phyloP scores from a whole-genome alignment of 768 basidiomycete species.

The Cystobasidium tubakii region DNA sequence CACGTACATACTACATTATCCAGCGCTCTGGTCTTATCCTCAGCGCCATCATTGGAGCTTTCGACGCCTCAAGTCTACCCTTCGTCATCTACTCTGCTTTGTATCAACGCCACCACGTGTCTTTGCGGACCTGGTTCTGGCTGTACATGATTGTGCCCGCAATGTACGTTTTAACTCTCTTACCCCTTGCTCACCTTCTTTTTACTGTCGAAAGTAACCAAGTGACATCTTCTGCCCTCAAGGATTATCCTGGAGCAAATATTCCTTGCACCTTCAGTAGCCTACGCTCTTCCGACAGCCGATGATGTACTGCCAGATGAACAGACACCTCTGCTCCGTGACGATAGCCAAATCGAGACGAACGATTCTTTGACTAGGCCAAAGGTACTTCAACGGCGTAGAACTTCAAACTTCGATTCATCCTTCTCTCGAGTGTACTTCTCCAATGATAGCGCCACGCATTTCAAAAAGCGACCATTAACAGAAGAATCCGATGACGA shows the following conservation, averaged over 20 bases:
- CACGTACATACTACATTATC: no score
- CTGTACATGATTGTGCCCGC: constrained; percentile 48
- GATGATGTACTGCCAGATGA: constrained; percentile 3
- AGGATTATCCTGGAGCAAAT: constrained; percentile 50
- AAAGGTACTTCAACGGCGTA: not conserved
- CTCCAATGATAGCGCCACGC: not conserved
- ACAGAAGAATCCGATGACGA: not conserved
- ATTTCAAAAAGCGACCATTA: not conserved
- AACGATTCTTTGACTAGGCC: constrained; percentile 9
- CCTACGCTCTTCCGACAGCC: constrained; percentile 45
- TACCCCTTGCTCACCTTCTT: not conserved
- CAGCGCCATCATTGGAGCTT: constrained; percentile 50
- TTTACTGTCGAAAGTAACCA: not conserved
- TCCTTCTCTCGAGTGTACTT: constrained; percentile 20
- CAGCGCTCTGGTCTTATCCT: constrained; percentile 50
- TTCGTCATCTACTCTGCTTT: constrained; percentile 48
- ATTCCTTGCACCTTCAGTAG: constrained; percentile 46
- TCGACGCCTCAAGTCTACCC: constrained; percentile 50
- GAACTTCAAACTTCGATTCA: constrained; percentile 15
- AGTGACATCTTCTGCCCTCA: not conserved
- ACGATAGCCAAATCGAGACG: not conserved
- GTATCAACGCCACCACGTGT: constrained; percentile 41
- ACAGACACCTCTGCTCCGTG: constrained; percentile 19
- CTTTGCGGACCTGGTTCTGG: constrained; percentile 50
- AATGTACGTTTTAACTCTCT: constrained; percentile 43